Evolutionary conservation across 75 land plant species (phyloP).

Genomic region (Sequoia sempervirens): DNA sequence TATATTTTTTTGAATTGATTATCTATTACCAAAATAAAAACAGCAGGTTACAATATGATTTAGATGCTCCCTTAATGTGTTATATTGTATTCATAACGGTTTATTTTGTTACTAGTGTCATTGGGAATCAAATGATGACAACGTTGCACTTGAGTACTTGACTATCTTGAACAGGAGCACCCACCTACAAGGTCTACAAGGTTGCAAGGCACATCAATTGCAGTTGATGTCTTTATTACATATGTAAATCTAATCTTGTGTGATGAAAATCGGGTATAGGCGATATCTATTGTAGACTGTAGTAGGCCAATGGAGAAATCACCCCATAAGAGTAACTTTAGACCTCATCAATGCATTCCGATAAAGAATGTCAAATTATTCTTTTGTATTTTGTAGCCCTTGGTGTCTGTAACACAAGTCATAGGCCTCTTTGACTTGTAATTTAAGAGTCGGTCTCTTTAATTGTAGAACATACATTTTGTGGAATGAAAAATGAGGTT

Average conservation of each 20-base stretch:
- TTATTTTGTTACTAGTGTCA: background rate
- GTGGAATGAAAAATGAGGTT: background rate
- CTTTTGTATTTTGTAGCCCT: background rate
- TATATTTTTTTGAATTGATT: background rate
- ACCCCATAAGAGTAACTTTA: background rate
- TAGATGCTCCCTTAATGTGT: no score
- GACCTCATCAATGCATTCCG: background rate
- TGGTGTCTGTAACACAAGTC: background rate
- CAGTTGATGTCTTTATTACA: background rate
- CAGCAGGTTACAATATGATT: no score
- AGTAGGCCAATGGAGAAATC: background rate
- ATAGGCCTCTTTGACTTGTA: background rate
- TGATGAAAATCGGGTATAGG: background rate
- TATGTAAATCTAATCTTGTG: background rate
- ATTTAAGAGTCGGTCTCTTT: background rate
- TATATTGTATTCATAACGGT: background rate
- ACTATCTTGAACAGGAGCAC: background rate
- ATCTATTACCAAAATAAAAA: no score
- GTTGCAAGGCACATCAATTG: background rate
- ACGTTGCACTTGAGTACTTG: background rate
- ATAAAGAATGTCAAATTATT: background rate
- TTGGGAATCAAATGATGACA: background rate
- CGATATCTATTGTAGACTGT: background rate
- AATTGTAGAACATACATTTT: background rate
- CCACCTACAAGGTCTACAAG: background rate